Conservation (phyloP, 1,284 basidiomycete genomes). For the Ceratobasidium sp. region DNA sequence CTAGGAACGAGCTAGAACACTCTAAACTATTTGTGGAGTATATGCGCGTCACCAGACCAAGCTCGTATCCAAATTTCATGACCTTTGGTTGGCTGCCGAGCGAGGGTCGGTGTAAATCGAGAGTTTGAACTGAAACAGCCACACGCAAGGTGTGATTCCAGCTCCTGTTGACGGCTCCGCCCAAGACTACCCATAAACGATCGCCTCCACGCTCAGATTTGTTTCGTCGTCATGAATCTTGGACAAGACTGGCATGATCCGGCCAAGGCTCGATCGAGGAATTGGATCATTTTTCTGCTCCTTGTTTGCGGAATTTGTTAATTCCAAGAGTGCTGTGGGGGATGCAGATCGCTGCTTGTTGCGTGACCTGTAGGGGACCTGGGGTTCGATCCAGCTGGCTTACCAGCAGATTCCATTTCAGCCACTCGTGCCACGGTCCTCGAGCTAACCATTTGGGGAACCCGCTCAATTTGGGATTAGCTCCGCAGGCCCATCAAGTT, state of each 20-base stretch:
- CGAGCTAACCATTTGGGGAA: slow-evolving; percentile 15
- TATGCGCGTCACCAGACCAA: neutral
- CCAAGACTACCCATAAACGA: neutral
- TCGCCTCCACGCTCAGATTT: neutral
- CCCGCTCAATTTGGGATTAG: neutral
- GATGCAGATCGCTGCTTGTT: slow-evolving; percentile 1
- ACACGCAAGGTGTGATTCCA: neutral
- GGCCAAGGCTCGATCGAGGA: neutral
- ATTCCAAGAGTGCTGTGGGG: neutral
- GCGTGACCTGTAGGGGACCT: neutral
- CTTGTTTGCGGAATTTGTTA: neutral
- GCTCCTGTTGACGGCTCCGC: too few relatives aligned
- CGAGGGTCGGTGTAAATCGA: neutral
- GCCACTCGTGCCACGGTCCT: neutral
- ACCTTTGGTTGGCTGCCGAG: neutral
- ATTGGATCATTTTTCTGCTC: neutral
- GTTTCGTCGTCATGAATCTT: neutral
- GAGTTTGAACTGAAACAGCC: neutral
- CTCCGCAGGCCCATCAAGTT: slow-evolving; percentile 20
- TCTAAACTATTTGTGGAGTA: neutral
- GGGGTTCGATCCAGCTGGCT: neutral
- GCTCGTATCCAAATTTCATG: neutral
- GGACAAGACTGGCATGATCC: slow-evolving; percentile 3
- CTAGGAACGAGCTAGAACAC: neutral
- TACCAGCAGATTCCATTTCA: slow-evolving; percentile 5